phyloP scores from a whole-genome alignment of 1,139 yeast species.

The Citeromyces hawaiiensis region DNA sequence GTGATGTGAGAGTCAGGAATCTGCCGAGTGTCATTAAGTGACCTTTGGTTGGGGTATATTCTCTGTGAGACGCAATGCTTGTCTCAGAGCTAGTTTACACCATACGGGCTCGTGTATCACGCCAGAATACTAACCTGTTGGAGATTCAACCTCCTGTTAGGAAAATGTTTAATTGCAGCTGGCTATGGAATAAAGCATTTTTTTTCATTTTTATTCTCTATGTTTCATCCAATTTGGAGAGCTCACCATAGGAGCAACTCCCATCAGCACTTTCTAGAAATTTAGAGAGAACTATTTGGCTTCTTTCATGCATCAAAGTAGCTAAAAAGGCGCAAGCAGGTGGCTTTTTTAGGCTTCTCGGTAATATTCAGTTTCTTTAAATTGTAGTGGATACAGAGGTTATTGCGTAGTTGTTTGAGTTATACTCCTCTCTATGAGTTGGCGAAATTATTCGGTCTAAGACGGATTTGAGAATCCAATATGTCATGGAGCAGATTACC shows the following conservation, averaged over 20 bases:
- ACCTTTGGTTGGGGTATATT: slow-evolving; percentile 42
- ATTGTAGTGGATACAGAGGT: too few relatives aligned
- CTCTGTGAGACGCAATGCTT: slow-evolving; percentile 36
- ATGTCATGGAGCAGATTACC: slow-evolving; percentile 46
- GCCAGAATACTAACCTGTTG: slow-evolving; percentile 51
- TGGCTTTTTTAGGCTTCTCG: slow-evolving; percentile 8
- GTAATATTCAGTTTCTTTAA: slow-evolving; percentile 24
- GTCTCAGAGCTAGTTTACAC: slow-evolving; percentile 32
- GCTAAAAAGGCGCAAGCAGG: slow-evolving; percentile 19
- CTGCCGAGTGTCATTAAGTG: slow-evolving; percentile 29
- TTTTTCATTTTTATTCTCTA: slow-evolving; percentile 63
- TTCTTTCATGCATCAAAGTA: slow-evolving; percentile 28
- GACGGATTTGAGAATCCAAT: slow-evolving; percentile 53
- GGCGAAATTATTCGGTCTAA: slow-evolving; percentile 53
- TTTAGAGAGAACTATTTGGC: slow-evolving; percentile 42
- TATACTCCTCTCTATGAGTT: slow-evolving; percentile 34
- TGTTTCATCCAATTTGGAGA: slow-evolving; percentile 45
- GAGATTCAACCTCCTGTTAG: slow-evolving; percentile 44
- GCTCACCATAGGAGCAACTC: slow-evolving; percentile 69
- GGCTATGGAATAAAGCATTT: slow-evolving; percentile 48
- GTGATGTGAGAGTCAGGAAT: slow-evolving; percentile 20
- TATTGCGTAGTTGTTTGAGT: slow-evolving; percentile 53
- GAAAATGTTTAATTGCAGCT: slow-evolving; percentile 38
- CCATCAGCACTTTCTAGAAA: slow-evolving; percentile 41
- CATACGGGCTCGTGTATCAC: slow-evolving; percentile 41